A percentile compares a stretch with the other conserved stretches of the same genome.
Conservation (phyloP, 345 rosid genomes). For the Rhizophora apiculata region DNA sequence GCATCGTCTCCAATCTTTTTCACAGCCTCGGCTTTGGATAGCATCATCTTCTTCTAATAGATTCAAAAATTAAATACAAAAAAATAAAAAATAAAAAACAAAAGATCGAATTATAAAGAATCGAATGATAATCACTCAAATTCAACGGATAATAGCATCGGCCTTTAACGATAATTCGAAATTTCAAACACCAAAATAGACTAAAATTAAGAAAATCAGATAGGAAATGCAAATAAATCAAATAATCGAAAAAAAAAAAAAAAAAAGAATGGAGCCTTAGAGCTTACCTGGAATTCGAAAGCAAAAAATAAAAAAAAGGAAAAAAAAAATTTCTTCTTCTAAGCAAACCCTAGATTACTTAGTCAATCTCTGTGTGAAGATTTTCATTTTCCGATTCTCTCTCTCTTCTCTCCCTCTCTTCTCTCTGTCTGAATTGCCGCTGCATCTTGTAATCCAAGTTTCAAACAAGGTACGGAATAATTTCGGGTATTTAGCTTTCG, state of each 20-base stretch:
- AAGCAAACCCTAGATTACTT: slow-evolving; percentile 14
- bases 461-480: slow-evolving; percentile 25
- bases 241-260: neutral
- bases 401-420: neutral
- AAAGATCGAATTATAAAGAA: slow-evolving; percentile 8
- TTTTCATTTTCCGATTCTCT: slow-evolving; percentile 5
- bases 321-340: neutral
- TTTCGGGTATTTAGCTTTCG: neutral
- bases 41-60: slow-evolving; percentile 35
- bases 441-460: slow-evolving; percentile 20
- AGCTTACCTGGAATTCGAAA: slow-evolving; percentile 17
- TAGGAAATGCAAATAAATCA: neutral
- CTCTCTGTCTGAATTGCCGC: slow-evolving; percentile 36
- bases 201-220: neutral
- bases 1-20: slow-evolving; percentile 54
- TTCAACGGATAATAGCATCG: neutral
- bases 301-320: too few species aligned
- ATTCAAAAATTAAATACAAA: slow-evolving; percentile 1
- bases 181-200: neutral
- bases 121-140: neutral
- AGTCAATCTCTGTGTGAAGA: slow-evolving; percentile 11
- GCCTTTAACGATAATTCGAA: neutral
- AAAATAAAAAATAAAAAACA: neutral
- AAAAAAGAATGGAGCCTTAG: neutral
- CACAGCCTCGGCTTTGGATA: slow-evolving; percentile 50